Base-by-base conservation (phyloP, 176 grass and related monocot species). In the Paspalum notatum region DNA sequence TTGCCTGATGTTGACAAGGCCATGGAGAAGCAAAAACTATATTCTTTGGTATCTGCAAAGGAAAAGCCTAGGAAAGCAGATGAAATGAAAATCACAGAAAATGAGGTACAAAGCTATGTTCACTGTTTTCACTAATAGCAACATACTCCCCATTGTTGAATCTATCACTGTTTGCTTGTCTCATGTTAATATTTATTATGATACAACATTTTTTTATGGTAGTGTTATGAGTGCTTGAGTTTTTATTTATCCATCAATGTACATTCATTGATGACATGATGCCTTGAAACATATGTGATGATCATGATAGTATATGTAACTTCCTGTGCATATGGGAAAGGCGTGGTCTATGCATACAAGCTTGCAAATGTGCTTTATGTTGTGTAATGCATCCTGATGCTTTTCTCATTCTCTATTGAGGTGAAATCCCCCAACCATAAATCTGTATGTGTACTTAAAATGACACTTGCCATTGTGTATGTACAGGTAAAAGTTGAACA, bases 91-190 rank as follows among this genome's bases (percentile, higher is more conserved):
- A 75, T 69, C 39, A 32, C 32, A 37, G 7, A 72, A 32, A 12
- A 67, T 54, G 52, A 87, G 89, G 89, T 91, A 76, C 12, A 58
- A 45, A 56, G 18, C 52, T 73, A 9, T 57, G 68, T 63, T 12
- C 53, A 16, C 27, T 53, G 9, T 81, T 38, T 8, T 69, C 16
- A n/a, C 20, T 81, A 26, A 37, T 71, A 21, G 18, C n/a, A 62
- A 27, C 37, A 62, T 62, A 37, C 17, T 66, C 53, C 18, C 18
- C 14, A 61, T 8, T 17, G 25, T 24, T 2, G 46, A 20, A 24
- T 14, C 32, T 14, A 4, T 17, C 6, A 65, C 20, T 72, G 67
- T 45, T 26, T n/a, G 15, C 45, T 78, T n/a, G 10, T 48, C 44
- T 37, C 24, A 15, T 76, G 55, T 62, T 63, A n/a, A n/a, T 16